phyloP scores from a whole-genome alignment of 1,284 basidiomycete genomes.

The Cryptococcus depauperatus region DNA sequence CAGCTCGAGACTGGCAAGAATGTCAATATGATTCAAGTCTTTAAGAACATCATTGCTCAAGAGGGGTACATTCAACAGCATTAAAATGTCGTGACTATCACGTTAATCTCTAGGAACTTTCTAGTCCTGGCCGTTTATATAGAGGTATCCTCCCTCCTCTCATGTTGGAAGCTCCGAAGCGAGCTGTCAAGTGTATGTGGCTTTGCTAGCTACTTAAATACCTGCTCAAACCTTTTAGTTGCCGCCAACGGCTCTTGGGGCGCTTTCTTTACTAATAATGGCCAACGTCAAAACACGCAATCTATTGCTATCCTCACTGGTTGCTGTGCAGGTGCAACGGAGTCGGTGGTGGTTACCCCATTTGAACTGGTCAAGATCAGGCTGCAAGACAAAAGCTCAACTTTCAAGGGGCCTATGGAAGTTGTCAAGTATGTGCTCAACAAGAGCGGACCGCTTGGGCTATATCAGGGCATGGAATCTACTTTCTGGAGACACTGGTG shows the following conservation, averaged over 20 bases:
- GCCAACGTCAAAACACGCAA: slow-evolving; percentile 79
- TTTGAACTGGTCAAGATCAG: slow-evolving; percentile 96
- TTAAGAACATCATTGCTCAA: slow-evolving; percentile 60
- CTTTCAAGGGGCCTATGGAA: slow-evolving; percentile 81
- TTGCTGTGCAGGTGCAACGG: slow-evolving; percentile 88
- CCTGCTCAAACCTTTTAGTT: slow-evolving; percentile 20
- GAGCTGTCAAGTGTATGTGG: slow-evolving; percentile 87
- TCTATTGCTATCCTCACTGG: slow-evolving; percentile 79
- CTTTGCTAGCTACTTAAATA: background rate
- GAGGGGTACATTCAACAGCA: slow-evolving; percentile 53
- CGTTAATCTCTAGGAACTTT: slow-evolving; percentile 5
- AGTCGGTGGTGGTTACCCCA: slow-evolving; percentile 78
- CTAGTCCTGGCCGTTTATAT: slow-evolving; percentile 78
- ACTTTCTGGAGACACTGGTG: slow-evolving; percentile 87
- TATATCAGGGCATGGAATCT: slow-evolving; percentile 75
- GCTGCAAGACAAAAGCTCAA: slow-evolving; percentile 83
- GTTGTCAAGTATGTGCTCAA: slow-evolving; percentile 71
- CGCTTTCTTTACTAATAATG: slow-evolving; percentile 50
- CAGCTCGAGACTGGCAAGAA: slow-evolving; percentile 81
- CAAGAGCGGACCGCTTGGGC: slow-evolving; percentile 69
- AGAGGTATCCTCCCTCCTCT: slow-evolving; percentile 90
- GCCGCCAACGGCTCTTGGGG: slow-evolving; percentile 71
- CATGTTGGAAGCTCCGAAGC: slow-evolving; percentile 93
- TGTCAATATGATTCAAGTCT: slow-evolving; percentile 63
- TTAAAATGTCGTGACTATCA: background rate